Evolutionary conservation across 1,284 basidiomycete genomes (phyloP), one percentile per base, ranked within the genome.

Genomic region (Moniliophthora roreri): DNA sequence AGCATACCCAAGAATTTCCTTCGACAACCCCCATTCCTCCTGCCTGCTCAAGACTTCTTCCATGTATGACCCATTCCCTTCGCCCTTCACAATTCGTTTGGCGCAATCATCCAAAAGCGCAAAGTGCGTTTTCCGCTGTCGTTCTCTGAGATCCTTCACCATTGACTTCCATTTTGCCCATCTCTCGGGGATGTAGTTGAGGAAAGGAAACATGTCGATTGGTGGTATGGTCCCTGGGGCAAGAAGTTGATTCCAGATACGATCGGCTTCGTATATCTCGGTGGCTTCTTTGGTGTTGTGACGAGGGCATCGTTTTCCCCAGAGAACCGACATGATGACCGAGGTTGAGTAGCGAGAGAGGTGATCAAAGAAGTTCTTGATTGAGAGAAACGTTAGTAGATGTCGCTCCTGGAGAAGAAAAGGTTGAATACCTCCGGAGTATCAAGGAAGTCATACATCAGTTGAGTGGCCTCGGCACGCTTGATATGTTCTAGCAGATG

Each of bases 151-250:
- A 24, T 62, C 50, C 32, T 56, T 58, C 37, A 59, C 62, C 7
- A 60, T 47, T 3, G 55, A 53, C 54, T 70, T 71, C 70, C 70
- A 72, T 15, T 58, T 41, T 7, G 69, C 69, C 58, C 61, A 66
- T 11, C 61, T 42, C 52, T 64, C 68, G 2, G 69, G 70, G 32
- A 72, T 59, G 47, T 69, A 64, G 38, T 65, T 64, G 28, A 71
- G 63, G 49, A 67, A 53, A 7, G 69, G 69, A 36, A 71, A 54
- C 1, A 70, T 52, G 44, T 71, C 69, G 11, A 72, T 52, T 13
- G 69, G 68, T 8, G 68, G 62, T 21, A 23, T 18, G 20, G 62
- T 54, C 24, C 68, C 66, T 8, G 66, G 62, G 34, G 58, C 62
- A 23, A 67, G 51, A 11, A 63, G 49, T 23, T 58, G 36, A 36